Base-by-base conservation (phyloP, 768 basidiomycete genomes). In the Postia placenta region DNA sequence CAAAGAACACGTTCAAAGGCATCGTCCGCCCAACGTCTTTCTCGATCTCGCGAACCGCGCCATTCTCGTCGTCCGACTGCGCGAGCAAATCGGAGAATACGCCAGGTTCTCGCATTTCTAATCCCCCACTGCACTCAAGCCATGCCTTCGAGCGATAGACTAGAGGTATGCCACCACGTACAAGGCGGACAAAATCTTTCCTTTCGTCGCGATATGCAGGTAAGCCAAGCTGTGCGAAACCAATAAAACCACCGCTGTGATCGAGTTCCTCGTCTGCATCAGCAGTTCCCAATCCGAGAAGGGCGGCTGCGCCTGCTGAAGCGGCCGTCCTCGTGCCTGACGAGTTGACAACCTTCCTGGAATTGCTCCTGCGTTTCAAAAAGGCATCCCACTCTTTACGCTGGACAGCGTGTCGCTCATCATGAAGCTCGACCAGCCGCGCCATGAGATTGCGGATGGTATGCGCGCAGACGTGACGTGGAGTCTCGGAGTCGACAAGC, bases 1-100 rank as follows among this genome's bases (percentile, higher is more conserved):
- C 96, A 69, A 97, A 99, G 73, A 96, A 98, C 25, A 98, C 79
- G 60, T 96, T 96, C 38, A 92, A 68, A 0, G 94, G 93, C 87
- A 95, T 86, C 58, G 93, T 89, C 74, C 87, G 67, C 53, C 87
- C 84, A 0, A 92, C 87, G 60, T 98, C 95, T 69, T 98, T 97
- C 71, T 97, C 96, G 50, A 99, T 98, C 68, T 99, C 96, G 36
- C 67, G 72, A 45, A 70, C 66, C 12, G 85, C 83, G 25, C 74
- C 64, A 35, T 69, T 78, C 23, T 69, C 64, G 1, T 66, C 72
- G 24, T 73, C 67, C 9, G 61, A 66, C 53, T 76, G 72, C 5
- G 71, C 76, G n/a, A 96, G 70, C 49, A 97, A 65, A 61, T 97
- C 95, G 36, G 78, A 73, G 64, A 97, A 98, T 53, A 87, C 62